Base-by-base conservation (phyloP, 192 early-diverging fungal genomes). In the Phlyctochytrium bullatum region DNA sequence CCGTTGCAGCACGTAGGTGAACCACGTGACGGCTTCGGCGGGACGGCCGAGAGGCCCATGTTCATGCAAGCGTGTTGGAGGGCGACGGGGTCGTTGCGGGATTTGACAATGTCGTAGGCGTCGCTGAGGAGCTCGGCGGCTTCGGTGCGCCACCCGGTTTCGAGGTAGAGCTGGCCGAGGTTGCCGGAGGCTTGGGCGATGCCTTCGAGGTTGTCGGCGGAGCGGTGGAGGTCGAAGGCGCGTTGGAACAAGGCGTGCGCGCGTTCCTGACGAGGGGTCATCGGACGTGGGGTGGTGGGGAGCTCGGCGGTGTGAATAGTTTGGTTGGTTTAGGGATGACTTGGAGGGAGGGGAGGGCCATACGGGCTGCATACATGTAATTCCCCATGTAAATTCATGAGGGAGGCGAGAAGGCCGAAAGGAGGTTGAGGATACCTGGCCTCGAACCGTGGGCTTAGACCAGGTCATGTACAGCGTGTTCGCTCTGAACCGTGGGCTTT, bases 51-150 rank as follows among this genome's bases (percentile, higher is more conserved):
- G 40, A 1, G 67, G 68, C 75, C 75, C 66, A 68, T 75, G 62
- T 75, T 76, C 68, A 77, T 74, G 30, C 61, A 62, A 6, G 73
- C 74, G 66, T 75, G 66, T 40, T 75, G 74, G 14, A 75, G 35
- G 16, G 74, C 74, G 54, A 75, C 52, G 24, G 74, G 71, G 63
- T 66, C 47, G n/a, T 61, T 34, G 17, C 59, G 2, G 29, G 17
- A 16, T 10, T 60, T 33, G 28, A 75, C 64, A 3, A 73, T 2
- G 50, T 64, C 32, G 57, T 77, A 75, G 2, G 73, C 62, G 34
- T 75, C 70, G 2, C 25, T 34, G 61, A 75, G 71, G 1, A 58
- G 34, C 34, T 71, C 61, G 12, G 33, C 63, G 23, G 74, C 74
- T 32, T 71, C 36, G 50, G 17, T 33, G 36, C 69, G 1, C 14